Evolutionary conservation across 2,329 filamentous ascomycete species (phyloP), one percentile per base, ranked within the genome.

Genomic region (Onygenales sp.): DNA sequence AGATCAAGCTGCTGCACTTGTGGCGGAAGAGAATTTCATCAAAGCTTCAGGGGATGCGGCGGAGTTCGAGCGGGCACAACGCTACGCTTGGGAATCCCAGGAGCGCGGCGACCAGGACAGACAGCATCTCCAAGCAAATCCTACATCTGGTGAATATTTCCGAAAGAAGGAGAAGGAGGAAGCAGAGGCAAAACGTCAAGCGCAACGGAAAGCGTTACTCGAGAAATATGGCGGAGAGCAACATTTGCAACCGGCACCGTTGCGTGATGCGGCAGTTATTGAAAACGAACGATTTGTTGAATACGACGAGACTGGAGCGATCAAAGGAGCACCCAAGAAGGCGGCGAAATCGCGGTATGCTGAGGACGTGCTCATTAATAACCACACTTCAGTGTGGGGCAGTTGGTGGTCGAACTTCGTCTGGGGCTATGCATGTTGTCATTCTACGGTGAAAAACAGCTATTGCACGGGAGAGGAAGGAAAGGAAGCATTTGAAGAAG

Each of bases 341-440:
- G 79, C 80, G 51, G 86, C 85, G 50, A 92, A 87, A 68, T 95
- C 89, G 42, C 97, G 96, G 67, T 98, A 98, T 65, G 72, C 84
- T 4, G 93, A 98, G 66, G 89, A 98, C 63, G 78, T 96, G 0
- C 75, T 87, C 52, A 80, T 86, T 67, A 92, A 95, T 74, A 98
- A 98, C 65, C 93, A 98, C 72, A 89, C 83, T 2, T 85, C 86
- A 0, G 85, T 95, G 2, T 98, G 90, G 88, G 93, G 93, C 48
- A 95, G 90, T 64, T 98, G 93, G 93, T 98, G 93, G 93, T 82
- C 84, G 51, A 84, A 89, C 65, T 97, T 96, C 73, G 81, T 86
- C 70, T 98, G 93, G 93, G 93, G 93, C 1, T 98, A 95, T 70
- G 81, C 87, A 21, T 98, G 93, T 70, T 98, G 93, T 75, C 90